Percentiles rank a stretch among this genome's conserved stretches.
These are phyloP conservation scores for Cercophora scortea DNA, from an alignment of 495 filamentous ascomycete genomes.

Conservation along the genomic window DNA sequence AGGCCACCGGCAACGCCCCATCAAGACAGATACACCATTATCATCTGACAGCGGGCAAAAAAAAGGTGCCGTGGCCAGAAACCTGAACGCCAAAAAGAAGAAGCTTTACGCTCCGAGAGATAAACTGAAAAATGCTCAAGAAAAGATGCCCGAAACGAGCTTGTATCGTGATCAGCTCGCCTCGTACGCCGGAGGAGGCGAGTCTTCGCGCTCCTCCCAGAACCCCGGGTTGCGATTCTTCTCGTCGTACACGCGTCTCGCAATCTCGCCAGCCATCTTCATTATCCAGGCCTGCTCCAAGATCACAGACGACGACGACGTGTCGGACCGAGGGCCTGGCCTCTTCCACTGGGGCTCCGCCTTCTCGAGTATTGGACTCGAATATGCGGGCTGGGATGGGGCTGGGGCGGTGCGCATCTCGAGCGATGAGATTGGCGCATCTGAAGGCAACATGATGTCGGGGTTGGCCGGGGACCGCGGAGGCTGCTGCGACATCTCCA, in stretches of 20 bases:
- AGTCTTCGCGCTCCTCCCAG: slow-evolving; percentile 44
- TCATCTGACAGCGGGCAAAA: too few species aligned
- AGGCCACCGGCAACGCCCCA: too few species aligned
- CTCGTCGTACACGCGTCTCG: slow-evolving; percentile 66
- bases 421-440: slow-evolving; percentile 3
- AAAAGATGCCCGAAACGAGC: too few species aligned
- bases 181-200: slow-evolving; percentile 57
- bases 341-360: slow-evolving; percentile 2
- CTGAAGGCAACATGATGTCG: slow-evolving; percentile 16
- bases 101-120: too few species aligned
- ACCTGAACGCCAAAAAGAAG: too few species aligned
- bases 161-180: slow-evolving; percentile 3
- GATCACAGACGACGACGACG: slow-evolving; percentile 47
- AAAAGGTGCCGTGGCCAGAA: too few species aligned
- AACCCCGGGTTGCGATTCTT: slow-evolving; percentile 39
- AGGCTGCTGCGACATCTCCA: slow-evolving; percentile 15
- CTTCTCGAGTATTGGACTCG: slow-evolving; percentile 1
- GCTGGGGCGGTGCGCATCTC: not conserved
- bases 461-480: slow-evolving; percentile 21
- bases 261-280: slow-evolving; percentile 87
- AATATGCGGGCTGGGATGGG: not conserved
- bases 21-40: too few species aligned
- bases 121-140: too few species aligned
- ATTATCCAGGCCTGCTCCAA: slow-evolving; percentile 83
- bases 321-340: slow-evolving; percentile 21